Evolutionary conservation across 1,284 basidiomycete genomes (phyloP), one percentile per base, ranked within the genome.

Genomic region (Heterobasidion parviporum): DNA sequence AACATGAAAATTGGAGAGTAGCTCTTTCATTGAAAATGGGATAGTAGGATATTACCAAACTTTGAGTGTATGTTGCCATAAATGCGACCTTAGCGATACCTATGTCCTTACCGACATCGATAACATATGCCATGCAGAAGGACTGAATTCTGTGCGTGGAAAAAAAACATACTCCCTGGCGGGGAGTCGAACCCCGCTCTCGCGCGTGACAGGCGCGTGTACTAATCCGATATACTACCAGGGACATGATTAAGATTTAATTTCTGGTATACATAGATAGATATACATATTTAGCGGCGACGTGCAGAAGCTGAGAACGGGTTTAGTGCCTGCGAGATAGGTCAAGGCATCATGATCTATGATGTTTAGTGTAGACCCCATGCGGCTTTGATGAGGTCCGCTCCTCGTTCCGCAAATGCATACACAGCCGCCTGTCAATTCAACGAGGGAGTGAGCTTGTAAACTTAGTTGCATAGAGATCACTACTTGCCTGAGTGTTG

Each of bases 161-260:
- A 56, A 33, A 56, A 41, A 7, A 10, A 41, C 38, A 41, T n/a
- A 41, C 70, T 70, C 68, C 67, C 67, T 68, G 68, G 66, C 69
- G 66, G 69, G 69, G 69, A 72, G 66, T 71, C 70, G 69, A 70
- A 72, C 71, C 71, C 71, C 68, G 72, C 70, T 71, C 65, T 72
- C 70, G 67, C 70, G 70, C 70, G 70, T 59, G 60, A 63, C 62
- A 63, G 62, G 60, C 60, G 60, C 56, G 60, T 61, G 60, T 61
- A 61, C 60, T 61, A 56, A 60, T 60, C 60, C 60, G 60, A 61
- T 61, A 61, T 61, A 61, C 60, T 61, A 61, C 59, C 60, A 61
- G 59, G 59, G 60, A 61, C 10, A 26, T 41, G 38, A 41, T 41
- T 3, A 41, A 12, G 2, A 2, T 41, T 41, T 3, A 12, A 41